A percentile compares a stretch with the other conserved stretches of the same genome.
These are phyloP conservation scores for Coemansia sp. DNA, from an alignment of 192 early-diverging fungal species.

Conservation along the genomic window DNA sequence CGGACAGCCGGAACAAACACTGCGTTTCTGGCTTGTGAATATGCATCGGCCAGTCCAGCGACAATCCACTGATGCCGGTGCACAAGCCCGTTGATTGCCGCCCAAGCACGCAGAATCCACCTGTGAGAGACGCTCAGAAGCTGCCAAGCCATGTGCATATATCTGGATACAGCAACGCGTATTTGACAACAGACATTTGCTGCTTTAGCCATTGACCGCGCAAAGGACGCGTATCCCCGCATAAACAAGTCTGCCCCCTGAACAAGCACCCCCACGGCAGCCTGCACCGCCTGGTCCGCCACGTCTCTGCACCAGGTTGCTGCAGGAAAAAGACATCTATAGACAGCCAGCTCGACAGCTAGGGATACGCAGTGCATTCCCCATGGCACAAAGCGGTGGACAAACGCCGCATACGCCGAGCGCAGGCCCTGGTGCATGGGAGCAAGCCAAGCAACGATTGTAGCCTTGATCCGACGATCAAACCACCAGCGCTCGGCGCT, in stretches of 20 bases:
- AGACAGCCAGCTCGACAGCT: not conserved
- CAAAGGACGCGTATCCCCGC: not conserved
- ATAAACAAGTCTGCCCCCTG: not conserved
- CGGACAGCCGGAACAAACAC: slow-evolving; percentile 10
- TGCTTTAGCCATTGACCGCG: not conserved
- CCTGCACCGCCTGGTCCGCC: slow-evolving; percentile 12
- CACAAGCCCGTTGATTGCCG: not conserved
- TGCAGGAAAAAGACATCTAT: not conserved
- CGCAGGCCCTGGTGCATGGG: not conserved
- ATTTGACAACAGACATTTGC: not conserved
- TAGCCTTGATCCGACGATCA: not conserved
- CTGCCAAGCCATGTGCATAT: not conserved
- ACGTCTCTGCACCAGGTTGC: not conserved
- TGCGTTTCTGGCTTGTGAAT: slow-evolving; percentile 20
- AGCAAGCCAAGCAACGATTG: not conserved
- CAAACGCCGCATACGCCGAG: not conserved
- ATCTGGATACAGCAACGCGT: not conserved
- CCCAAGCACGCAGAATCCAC: not conserved
- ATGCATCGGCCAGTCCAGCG: slow-evolving; percentile 1
- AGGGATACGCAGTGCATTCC: not conserved
- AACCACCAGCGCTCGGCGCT: slow-evolving; percentile 31
- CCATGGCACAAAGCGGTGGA: not conserved
- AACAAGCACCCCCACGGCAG: not conserved
- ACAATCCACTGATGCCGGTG: slow-evolving; percentile 13
- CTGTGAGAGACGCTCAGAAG: not conserved